A percentile compares a stretch with the other conserved stretches of the same genome.
Conservation (phyloP, 306 rosid genomes). For the Lathyrus sativus region DNA sequence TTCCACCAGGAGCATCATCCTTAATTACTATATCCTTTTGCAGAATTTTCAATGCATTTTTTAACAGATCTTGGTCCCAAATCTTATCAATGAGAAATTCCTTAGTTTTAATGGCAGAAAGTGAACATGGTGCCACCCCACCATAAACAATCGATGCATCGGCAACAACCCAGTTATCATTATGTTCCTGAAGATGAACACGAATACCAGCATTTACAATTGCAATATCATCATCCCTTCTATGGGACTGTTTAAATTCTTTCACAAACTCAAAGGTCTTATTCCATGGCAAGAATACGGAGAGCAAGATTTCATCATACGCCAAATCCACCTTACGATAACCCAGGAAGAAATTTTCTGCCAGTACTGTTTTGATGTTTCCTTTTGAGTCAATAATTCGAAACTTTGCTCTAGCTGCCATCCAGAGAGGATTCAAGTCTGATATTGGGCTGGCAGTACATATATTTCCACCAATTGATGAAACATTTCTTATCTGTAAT, state of each 20-base stretch:
- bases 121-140: conserved; percentile 85
- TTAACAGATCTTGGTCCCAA: conserved; percentile 76
- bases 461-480: conserved; percentile 90
- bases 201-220: conserved; percentile 95
- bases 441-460: conserved; percentile 99
- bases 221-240: conserved; percentile 98
- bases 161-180: conserved; percentile 58
- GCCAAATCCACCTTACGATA: conserved; percentile 90
- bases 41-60: conserved; percentile 62
- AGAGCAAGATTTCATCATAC: conserved; percentile 71
- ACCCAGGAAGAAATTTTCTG: conserved; percentile 81
- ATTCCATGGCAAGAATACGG: conserved; percentile 92
- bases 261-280: conserved; percentile 79
- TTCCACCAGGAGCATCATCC: conserved; percentile 91
- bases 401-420: conserved; percentile 79
- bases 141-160: conserved; percentile 90
- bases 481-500: conserved; percentile 84
- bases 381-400: conserved; percentile 70
- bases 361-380: conserved; percentile 59
- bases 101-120: conserved; percentile 67
- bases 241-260: conserved; percentile 94
- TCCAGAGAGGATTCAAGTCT: conserved; percentile 96
- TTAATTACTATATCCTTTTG: conserved; percentile 63
- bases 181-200: conserved; percentile 60
- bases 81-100: conserved; percentile 72